These are phyloP conservation scores for Asterophora parasitica DNA, from an alignment of 768 basidiomycete species.

Conservation along the genomic window DNA sequence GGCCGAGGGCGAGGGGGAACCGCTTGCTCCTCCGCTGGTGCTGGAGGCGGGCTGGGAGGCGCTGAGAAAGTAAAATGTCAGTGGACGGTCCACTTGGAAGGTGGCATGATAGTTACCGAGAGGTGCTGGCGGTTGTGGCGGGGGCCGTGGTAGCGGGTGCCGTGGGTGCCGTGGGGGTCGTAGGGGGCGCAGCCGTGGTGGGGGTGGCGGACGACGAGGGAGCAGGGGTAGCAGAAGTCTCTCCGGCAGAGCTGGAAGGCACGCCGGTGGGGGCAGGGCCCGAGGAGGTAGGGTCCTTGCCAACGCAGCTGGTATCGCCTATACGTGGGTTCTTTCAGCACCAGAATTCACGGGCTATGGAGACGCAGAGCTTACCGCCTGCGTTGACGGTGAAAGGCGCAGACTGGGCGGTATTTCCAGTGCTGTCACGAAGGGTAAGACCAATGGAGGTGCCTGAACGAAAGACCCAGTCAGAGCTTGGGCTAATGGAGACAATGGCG, in stretches of 20 bases:
- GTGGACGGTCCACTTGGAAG: too few relatives aligned
- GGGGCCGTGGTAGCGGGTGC: conserved; percentile 12
- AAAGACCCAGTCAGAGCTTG: background rate
- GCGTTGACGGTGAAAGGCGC: conserved; percentile 46
- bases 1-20: conserved; percentile 14
- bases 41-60: too few relatives aligned
- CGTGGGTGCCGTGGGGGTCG: conserved; percentile 9
- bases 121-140: conserved; percentile 9
- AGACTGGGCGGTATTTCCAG: conserved; percentile 44
- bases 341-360: background rate
- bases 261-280: conserved; percentile 12
- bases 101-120: background rate
- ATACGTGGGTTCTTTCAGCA: conserved; percentile 11
- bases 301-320: conserved; percentile 35
- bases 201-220: background rate
- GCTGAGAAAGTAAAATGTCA: too few relatives aligned
- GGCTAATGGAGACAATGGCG: background rate
- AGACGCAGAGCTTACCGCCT: conserved; percentile 40
- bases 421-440: conserved; percentile 56
- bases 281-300: conserved; percentile 15
- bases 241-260: conserved; percentile 11
- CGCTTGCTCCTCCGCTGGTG: conserved; percentile 1
- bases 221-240: conserved; percentile 3
- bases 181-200: conserved; percentile 7
- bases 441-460: conserved; percentile 54